Conservation (phyloP, 441 rosid species). For the Bocquillonia castaneifolia region DNA sequence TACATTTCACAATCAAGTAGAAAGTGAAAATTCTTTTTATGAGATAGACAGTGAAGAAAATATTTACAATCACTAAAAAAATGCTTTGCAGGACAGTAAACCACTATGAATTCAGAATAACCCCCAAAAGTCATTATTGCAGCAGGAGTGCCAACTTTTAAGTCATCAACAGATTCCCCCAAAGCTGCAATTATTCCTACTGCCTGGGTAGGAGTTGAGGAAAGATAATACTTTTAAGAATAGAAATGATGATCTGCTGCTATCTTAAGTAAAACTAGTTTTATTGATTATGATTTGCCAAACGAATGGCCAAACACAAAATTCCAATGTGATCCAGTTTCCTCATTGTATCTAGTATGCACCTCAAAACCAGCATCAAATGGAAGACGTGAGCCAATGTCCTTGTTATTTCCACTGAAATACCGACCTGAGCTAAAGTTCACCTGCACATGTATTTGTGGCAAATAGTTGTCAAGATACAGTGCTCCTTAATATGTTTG, state of each 20-base stretch:
- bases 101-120: constrained; percentile 75
- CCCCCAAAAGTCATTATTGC: constrained; percentile 89
- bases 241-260: neutral
- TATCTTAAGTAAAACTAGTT: constrained; percentile 3
- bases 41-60: constrained; percentile 13
- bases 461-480: constrained; percentile 13
- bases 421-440: constrained; percentile 98
- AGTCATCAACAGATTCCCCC: constrained; percentile 67
- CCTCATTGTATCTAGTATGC: constrained; percentile 8
- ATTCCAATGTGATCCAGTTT: constrained; percentile 19
- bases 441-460: constrained; percentile 45
- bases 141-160: constrained; percentile 92
- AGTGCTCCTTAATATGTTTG: neutral
- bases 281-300: neutral
- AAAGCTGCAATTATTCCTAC: constrained; percentile 88
- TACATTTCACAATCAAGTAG: constrained; percentile 3
- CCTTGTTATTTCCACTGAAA: constrained; percentile 45
- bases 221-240: neutral
- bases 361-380: constrained; percentile 99
- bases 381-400: constrained; percentile 57
- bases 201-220: constrained; percentile 38
- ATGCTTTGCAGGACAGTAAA: constrained; percentile 26
- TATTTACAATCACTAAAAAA: constrained; percentile 6
- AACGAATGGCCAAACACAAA: constrained; percentile 12
- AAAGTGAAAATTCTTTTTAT: constrained; percentile 1